Percentiles rank a stretch among this genome's conserved stretches.
Evolutionary conservation across 2,329 filamentous ascomycete species (phyloP).

Genomic region (Orbilia blumenaviensis): DNA sequence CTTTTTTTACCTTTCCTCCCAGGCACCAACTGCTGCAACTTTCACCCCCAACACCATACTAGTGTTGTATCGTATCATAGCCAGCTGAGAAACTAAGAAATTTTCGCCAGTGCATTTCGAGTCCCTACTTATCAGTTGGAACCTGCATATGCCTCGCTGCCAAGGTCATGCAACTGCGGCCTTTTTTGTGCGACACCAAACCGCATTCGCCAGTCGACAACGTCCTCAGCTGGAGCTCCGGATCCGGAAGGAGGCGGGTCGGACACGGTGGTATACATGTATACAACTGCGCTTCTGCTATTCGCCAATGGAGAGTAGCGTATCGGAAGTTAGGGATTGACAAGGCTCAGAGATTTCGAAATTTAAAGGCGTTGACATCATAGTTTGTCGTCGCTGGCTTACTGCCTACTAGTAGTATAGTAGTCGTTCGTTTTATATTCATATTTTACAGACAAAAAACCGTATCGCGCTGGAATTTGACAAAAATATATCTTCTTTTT

Average conservation of each 20-base stretch:
- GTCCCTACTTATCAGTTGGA: constrained; percentile 24
- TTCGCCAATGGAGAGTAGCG: no score
- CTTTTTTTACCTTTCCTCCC: no score
- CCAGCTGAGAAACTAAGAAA: background rate
- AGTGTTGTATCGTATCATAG: background rate
- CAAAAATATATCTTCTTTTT: background rate
- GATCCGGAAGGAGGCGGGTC: constrained; percentile 33
- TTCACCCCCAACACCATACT: no score
- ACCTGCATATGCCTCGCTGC: constrained; percentile 34
- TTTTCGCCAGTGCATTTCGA: constrained; percentile 10
- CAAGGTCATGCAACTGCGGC: constrained; percentile 40
- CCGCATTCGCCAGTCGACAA: constrained; percentile 36
- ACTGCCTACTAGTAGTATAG: no score
- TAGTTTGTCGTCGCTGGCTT: background rate
- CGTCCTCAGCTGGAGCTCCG: constrained; percentile 41
- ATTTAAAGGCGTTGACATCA: background rate
- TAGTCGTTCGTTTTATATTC: no score
- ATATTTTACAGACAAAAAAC: no score
- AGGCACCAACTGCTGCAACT: background rate
- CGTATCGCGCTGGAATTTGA: background rate
- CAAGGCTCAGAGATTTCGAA: background rate
- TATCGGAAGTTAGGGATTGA: no score
- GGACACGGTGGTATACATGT: background rate
- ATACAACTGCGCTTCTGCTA: no score
- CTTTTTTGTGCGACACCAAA: constrained; percentile 39